phyloP scores from a whole-genome alignment of 345 rosid species.

The Draba incana region DNA sequence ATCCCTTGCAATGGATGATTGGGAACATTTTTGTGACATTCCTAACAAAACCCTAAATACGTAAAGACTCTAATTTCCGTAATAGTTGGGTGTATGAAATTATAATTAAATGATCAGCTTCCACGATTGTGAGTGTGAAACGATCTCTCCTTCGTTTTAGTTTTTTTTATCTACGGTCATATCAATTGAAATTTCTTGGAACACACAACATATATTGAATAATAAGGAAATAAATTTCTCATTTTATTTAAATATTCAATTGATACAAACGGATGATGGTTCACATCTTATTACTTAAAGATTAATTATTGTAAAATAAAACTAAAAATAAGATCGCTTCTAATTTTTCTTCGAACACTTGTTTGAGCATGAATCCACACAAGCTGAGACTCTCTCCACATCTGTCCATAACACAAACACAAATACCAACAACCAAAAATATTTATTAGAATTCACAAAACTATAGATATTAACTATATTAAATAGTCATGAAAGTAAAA shows the following conservation, averaged over 20 bases:
- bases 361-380: constrained; percentile 19
- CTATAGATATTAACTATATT: too few relatives aligned
- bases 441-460: not conserved
- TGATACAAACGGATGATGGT: not conserved
- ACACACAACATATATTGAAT: not conserved
- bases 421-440: not conserved
- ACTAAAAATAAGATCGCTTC: not conserved
- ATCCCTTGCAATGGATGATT: too few relatives aligned
- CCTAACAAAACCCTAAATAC: too few relatives aligned
- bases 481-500: too few relatives aligned
- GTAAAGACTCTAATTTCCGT: too few relatives aligned
- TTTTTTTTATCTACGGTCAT: not conserved
- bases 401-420: constrained; percentile 14
- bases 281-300: not conserved
- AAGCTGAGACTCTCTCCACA: not conserved
- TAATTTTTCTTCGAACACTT: constrained; percentile 16
- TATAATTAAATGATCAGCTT: too few relatives aligned
- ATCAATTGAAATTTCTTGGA: not conserved
- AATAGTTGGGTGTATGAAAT: too few relatives aligned
- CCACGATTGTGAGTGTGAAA: not conserved
- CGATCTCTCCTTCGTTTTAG: not conserved
- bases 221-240: too few relatives aligned
- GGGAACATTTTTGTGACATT: too few relatives aligned
- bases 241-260: not conserved
- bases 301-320: not conserved